Base-by-base conservation (phyloP, 192 early-diverging fungal species). In the Backusella westeae region DNA sequence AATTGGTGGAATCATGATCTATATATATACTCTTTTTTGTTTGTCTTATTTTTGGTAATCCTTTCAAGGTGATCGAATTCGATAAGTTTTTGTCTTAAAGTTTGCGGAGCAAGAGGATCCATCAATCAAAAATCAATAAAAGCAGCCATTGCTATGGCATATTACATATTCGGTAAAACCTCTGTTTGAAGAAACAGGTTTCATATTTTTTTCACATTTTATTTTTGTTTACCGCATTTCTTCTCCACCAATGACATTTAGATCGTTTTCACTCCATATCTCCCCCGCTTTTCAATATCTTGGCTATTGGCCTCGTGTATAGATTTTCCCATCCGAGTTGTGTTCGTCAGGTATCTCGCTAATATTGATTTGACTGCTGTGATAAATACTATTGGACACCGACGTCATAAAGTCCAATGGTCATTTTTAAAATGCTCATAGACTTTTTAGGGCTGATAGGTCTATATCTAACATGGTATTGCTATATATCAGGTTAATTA, bases 1-100 rank as follows among this genome's bases (percentile, higher is more conserved):
- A 63, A 4, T 29, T 3, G 29, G 14, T 26, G 53, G 26, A 12
- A 14, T 12, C 56, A 63, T 29, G 23, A 3, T 29, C 23, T 63
- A 32, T 63, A 63, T 59, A 59, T 63, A 63, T 53, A 21, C 19
- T 53, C 53, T 21, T 63, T 63, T 63, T 63, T 29, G 23, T 10
- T 39, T 63, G 56, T 29, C 26, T 63, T 63, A 29, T 63, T 63
- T 63, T 63, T 63, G 56, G 26, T 4, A 63, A 63, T 26, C 29
- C 21, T 12, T 63, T 63, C 19, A 63, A 63, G 12, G 56, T 14
- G 56, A 63, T 63, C 12, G 56, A 63, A 63, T 63, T 63, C 56
- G 56, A 63, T 63, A 29, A 63, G 56, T 63, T 63, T 63, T 63
- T 63, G 56, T 63, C 56, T 63, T 63, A 63, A 63, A 63, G 26